Percentiles rank a stretch among this genome's conserved stretches.
Evolutionary conservation across 441 rosid genomes (phyloP).

Genomic region (Erodium trifolium): DNA sequence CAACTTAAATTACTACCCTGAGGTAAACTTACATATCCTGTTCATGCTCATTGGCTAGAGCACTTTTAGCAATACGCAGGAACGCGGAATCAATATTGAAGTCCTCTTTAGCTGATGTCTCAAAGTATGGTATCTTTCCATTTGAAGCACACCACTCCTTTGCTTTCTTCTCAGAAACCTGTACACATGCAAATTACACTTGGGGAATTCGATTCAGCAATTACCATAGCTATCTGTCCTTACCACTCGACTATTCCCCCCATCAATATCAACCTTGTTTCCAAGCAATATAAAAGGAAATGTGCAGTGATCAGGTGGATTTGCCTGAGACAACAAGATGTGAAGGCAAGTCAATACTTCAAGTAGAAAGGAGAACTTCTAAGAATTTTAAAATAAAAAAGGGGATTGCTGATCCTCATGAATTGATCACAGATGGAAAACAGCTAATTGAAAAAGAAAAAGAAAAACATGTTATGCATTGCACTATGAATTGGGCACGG

Average conservation of each 20-base stretch:
- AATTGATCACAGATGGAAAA: too few species aligned
- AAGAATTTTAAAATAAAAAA: too few species aligned
- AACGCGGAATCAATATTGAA: slow-evolving; percentile 80
- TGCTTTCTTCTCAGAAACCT: slow-evolving; percentile 97
- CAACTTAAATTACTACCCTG: not conserved
- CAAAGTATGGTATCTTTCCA: slow-evolving; percentile 79
- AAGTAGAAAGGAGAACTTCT: not conserved
- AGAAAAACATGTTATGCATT: too few species aligned
- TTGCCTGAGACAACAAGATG: slow-evolving; percentile 47
- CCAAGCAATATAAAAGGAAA: slow-evolving; percentile 90
- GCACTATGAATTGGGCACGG: too few species aligned
- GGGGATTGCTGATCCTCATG: too few species aligned
- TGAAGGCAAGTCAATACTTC: slow-evolving; percentile 15
- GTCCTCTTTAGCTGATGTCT: slow-evolving; percentile 95
- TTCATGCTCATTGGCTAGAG: slow-evolving; percentile 67
- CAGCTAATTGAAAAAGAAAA: too few species aligned
- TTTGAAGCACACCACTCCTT: slow-evolving; percentile 84
- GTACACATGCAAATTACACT: slow-evolving; percentile 10
- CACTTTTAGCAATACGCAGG: slow-evolving; percentile 68
- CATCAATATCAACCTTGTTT: slow-evolving; percentile 95
- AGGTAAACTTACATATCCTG: slow-evolving; percentile 73
- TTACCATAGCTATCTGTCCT: slow-evolving; percentile 17
- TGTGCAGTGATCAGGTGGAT: slow-evolving; percentile 55
- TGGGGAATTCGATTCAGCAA: not conserved
- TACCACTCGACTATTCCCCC: slow-evolving; percentile 97